phyloP scores from a whole-genome alignment of 495 filamentous ascomycete species.

The Tuber magnatum region DNA sequence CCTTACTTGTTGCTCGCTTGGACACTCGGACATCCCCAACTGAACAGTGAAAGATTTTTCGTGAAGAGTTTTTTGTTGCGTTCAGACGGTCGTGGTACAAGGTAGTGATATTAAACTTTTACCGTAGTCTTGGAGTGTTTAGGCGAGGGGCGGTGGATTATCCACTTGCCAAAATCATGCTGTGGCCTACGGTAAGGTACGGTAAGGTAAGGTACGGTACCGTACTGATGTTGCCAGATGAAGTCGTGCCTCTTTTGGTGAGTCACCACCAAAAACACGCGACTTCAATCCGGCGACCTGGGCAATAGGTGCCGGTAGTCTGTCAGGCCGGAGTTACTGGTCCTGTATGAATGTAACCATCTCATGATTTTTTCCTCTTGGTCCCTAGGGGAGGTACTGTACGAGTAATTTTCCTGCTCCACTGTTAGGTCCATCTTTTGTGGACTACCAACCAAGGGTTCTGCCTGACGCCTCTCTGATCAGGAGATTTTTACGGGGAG shows the following conservation, averaged over 20 bases:
- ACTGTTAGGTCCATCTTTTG: not conserved
- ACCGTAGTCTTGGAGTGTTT: not conserved
- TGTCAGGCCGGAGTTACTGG: not conserved
- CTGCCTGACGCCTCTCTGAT: not conserved
- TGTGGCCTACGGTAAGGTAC: not conserved
- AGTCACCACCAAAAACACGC: not conserved
- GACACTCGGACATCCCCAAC: not conserved
- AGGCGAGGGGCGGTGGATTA: not conserved
- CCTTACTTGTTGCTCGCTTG: not conserved
- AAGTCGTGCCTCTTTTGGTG: not conserved
- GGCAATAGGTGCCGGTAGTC: not conserved
- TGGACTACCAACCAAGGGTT: not conserved
- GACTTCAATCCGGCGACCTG: not conserved
- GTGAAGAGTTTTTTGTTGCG: not conserved
- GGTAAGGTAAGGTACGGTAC: not conserved
- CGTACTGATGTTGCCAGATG: not conserved
- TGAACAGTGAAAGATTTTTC: not conserved
- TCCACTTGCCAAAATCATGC: not conserved
- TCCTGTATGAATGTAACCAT: not conserved
- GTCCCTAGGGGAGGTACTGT: not conserved
- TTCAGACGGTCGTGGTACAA: not conserved
- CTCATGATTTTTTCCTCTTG: not conserved
- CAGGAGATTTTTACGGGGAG: not conserved
- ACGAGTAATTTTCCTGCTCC: not conserved
- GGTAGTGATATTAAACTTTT: not conserved